Evolutionary conservation across 805 yeast species (phyloP).

Genomic region (Metschnikowia cubensis): DNA sequence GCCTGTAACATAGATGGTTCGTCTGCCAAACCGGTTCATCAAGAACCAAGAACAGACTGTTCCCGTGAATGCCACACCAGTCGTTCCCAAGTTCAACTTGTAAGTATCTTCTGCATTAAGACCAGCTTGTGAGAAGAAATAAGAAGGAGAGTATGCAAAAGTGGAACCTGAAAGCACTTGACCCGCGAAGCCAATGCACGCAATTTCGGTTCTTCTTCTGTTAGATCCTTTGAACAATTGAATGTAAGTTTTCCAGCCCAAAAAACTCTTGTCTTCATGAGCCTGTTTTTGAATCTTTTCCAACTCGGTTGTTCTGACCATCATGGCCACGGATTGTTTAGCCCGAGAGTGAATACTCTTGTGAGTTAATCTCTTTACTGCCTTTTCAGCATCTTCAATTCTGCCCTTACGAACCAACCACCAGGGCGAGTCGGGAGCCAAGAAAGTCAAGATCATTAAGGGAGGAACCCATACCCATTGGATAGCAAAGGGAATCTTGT

Average conservation of each 20-base stretch:
- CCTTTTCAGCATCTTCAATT: slow-evolving; percentile 38
- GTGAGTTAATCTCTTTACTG: slow-evolving; percentile 7
- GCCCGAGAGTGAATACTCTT: slow-evolving; percentile 18
- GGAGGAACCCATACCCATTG: slow-evolving; percentile 62
- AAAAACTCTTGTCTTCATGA: slow-evolving; percentile 20
- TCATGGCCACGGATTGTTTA: slow-evolving; percentile 17
- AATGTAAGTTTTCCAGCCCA: slow-evolving; percentile 25
- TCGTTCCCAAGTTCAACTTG: slow-evolving; percentile 12
- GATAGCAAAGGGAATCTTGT: slow-evolving; percentile 51
- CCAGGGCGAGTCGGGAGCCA: slow-evolving; percentile 60
- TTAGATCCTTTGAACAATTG: slow-evolving; percentile 7
- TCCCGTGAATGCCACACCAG: slow-evolving; percentile 11
- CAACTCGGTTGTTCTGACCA: slow-evolving; percentile 31
- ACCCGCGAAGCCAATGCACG: slow-evolving; percentile 10
- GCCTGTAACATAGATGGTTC: slow-evolving; percentile 9
- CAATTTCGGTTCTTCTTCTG: slow-evolving; percentile 9
- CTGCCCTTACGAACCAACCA: slow-evolving; percentile 46
- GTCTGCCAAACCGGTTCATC: slow-evolving; percentile 6
- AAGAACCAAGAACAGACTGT: slow-evolving; percentile 11
- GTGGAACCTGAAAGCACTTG: slow-evolving; percentile 12
- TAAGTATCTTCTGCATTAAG: slow-evolving; percentile 7
- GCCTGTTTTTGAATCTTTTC: slow-evolving; percentile 25
- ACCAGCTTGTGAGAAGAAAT: slow-evolving; percentile 13
- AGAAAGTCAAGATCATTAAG: slow-evolving; percentile 35
- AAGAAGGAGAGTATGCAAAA: slow-evolving; percentile 11